These are phyloP conservation scores for Phytophthora podocarpi DNA, from an alignment of 352 stramenopile genomes.

Conservation along the genomic window DNA sequence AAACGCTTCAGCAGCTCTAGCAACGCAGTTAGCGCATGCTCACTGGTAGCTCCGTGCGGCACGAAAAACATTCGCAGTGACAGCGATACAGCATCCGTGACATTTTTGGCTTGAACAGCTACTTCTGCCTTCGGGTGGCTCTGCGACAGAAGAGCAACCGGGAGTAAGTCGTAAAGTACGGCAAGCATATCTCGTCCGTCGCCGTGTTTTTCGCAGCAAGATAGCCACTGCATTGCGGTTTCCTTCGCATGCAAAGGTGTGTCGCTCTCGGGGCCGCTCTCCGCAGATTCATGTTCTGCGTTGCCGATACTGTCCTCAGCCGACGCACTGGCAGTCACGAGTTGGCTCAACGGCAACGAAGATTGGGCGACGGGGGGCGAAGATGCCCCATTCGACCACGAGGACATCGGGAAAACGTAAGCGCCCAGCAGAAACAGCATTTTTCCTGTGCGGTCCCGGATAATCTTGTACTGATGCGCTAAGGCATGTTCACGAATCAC, in stretches of 20 bases:
- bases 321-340: slow-evolving; percentile 12
- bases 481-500: slow-evolving; percentile 59
- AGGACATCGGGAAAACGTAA: slow-evolving; percentile 3
- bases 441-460: slow-evolving; percentile 63
- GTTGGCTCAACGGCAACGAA: slow-evolving; percentile 22
- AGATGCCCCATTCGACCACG: background rate
- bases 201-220: slow-evolving; percentile 52
- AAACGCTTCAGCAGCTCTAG: slow-evolving; percentile 52
- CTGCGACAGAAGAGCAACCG: slow-evolving; percentile 71
- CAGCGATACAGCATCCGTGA: slow-evolving; percentile 56
- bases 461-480: slow-evolving; percentile 81
- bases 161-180: slow-evolving; percentile 58
- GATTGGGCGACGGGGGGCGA: background rate
- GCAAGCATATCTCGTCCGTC: slow-evolving; percentile 47
- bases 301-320: slow-evolving; percentile 1
- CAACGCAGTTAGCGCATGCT: slow-evolving; percentile 32
- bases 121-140: slow-evolving; percentile 73
- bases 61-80: slow-evolving; percentile 59
- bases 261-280: slow-evolving; percentile 22
- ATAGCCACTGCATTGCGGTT: slow-evolving; percentile 75
- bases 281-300: slow-evolving; percentile 5
- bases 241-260: slow-evolving; percentile 55
- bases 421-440: slow-evolving; percentile 61
- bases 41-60: slow-evolving; percentile 1
- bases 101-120: slow-evolving; percentile 66